Evolutionary conservation across 495 filamentous ascomycete species (phyloP).

Genomic region (Daldinia bambusicola): DNA sequence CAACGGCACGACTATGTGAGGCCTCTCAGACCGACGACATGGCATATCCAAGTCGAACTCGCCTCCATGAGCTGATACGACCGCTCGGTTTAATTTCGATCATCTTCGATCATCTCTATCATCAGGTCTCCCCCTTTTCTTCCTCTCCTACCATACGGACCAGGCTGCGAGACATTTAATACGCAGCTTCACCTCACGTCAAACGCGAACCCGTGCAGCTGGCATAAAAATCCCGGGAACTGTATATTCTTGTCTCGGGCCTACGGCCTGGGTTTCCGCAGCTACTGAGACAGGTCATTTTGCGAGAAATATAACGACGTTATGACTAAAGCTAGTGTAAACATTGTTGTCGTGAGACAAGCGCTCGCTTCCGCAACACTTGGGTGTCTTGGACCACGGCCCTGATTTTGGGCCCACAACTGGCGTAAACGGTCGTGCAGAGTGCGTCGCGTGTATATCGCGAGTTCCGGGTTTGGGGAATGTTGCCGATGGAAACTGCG

Average conservation of each 20-base stretch:
- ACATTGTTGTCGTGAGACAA: slow-evolving; percentile 9
- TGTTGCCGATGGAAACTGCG: slow-evolving; percentile 6
- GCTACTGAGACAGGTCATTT: slow-evolving; percentile 28
- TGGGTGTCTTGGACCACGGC: slow-evolving; percentile 11
- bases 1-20: neutral
- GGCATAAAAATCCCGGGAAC: slow-evolving; percentile 1
- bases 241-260: slow-evolving; percentile 21
- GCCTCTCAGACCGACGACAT: neutral
- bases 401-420: neutral
- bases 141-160: neutral
- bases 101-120: neutral
- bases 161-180: neutral
- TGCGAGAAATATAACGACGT: slow-evolving; percentile 8
- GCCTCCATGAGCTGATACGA: neutral
- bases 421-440: slow-evolving; percentile 46
- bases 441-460: slow-evolving; percentile 32
- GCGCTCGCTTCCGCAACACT: neutral
- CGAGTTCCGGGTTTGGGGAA: slow-evolving; percentile 1
- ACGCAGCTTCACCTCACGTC: neutral
- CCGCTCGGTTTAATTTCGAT: neutral
- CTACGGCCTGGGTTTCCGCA: neutral
- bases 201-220: neutral
- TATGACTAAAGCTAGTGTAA: neutral
- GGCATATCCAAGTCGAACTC: neutral
- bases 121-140: neutral